phyloP scores from a whole-genome alignment of 2,329 filamentous ascomycete genomes.

The Endothia cerciana region DNA sequence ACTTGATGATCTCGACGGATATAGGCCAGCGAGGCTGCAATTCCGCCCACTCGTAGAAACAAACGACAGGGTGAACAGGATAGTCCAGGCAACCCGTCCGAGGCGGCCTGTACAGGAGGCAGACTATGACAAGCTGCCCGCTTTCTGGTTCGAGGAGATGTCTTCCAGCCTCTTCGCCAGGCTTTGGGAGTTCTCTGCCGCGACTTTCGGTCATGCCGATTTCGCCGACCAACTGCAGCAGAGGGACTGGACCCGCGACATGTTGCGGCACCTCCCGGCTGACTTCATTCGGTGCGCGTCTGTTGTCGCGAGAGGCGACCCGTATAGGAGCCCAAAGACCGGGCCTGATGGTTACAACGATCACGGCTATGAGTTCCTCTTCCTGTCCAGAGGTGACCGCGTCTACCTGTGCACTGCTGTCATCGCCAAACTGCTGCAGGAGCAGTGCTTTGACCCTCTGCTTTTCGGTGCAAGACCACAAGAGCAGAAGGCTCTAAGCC shows the following conservation, averaged over 20 bases:
- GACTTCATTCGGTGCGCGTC: constrained; percentile 26
- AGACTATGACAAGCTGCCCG: constrained; percentile 22
- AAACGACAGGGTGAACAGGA: constrained; percentile 3
- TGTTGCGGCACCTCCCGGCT: constrained; percentile 18
- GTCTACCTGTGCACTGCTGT: constrained; percentile 42
- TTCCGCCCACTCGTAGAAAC: constrained; percentile 15
- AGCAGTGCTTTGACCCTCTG: constrained; percentile 43
- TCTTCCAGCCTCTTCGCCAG: constrained; percentile 21
- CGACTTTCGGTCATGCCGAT: constrained; percentile 17
- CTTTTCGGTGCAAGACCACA: constrained; percentile 44
- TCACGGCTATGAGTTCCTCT: constrained; percentile 25
- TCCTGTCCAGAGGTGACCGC: constrained; percentile 18
- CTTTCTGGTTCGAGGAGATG: constrained; percentile 27
- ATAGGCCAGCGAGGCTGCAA: constrained; percentile 8
- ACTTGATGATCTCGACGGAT: constrained; percentile 15
- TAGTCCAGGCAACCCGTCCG: constrained; percentile 6
- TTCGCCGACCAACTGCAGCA: background rate
- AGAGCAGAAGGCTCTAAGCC: constrained; percentile 36
- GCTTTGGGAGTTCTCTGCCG: constrained; percentile 25
- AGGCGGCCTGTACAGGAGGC: constrained; percentile 7
- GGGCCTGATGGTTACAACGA: background rate
- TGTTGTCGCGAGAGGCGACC: constrained; percentile 26
- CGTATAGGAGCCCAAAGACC: constrained; percentile 1
- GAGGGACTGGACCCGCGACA: constrained; percentile 21
- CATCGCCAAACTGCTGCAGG: constrained; percentile 43